Evolutionary conservation across 176 grass and related monocot species (phyloP), one percentile per base, ranked within the genome.

Genomic region (Secale cereale): DNA sequence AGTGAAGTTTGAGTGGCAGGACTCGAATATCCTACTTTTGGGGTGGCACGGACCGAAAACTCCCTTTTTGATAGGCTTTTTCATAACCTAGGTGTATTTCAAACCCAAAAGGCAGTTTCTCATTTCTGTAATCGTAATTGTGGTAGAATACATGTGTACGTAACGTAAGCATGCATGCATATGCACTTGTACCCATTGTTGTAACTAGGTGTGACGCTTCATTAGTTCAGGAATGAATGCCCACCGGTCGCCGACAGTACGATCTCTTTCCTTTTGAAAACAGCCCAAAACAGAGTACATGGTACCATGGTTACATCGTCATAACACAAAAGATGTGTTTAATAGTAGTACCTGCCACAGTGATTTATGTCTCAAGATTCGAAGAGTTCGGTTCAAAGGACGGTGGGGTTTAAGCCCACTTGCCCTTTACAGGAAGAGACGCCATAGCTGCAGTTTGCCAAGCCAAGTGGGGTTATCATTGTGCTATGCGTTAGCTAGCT

Each of bases 351-450:
- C 12, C 39, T n/a, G 17, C 17, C 9, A 37, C 78, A 41, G 30
- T 75, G 13, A 85, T 59, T 69, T 59, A 12, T 31, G 40, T 71
- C 76, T 61, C 76, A 71, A 26, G 50, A 77, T 86, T 32, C 52
- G 23, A 41, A 56, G 26, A 41, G 11, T 75, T 63, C 4, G 30
- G 4, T 75, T 63, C 7, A n/a, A 29, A 73, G 70, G 69, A 87
- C 66, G n/a, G 65, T 35, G 16, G n/a, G 10, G 26, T 76, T 87
- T 39, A 76, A 31, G 15, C 79, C 36, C 72, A 60, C 72, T 60
- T 78, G 80, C 61, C 22, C 72, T 77, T 70, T 77, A 78, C 72
- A 78, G 72, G 62, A 27, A 76, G 52, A 76, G 14, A 74, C 73
- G 19, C 14, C n/a, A 27, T 41, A 36, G 45, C 28, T 50, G 13